Base-by-base conservation (phyloP, 2,329 filamentous ascomycete genomes). In the Botrytis pseudocinerea region DNA sequence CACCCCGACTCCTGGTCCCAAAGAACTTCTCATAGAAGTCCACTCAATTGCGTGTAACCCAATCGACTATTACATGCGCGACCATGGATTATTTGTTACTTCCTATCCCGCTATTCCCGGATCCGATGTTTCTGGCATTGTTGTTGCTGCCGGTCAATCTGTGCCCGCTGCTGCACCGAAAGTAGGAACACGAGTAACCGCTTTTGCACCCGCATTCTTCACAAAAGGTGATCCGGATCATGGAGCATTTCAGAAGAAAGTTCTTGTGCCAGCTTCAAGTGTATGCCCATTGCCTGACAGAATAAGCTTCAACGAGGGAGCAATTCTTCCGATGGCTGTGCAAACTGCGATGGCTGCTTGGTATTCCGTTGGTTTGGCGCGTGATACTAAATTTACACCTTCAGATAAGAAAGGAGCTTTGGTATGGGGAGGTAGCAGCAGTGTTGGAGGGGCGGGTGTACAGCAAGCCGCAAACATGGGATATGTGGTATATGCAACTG, bases 21-120 rank as follows among this genome's bases (percentile, higher is more conserved):
- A 75, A 32, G 82, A 85, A 42, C 76, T 85, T 71, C 82, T 84
- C 44, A 80, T 85, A 74, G 79, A 78, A 3, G 80, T 84, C 74
- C 80, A 82, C 70, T 81, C 83, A 18, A 77, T 83, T 18, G 83
- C 82, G 22, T 77, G 85, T 48, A 85, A 85, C 69, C 83, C 83
- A 1, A 78, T 83, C 72, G 83, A 85, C 71, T 71, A 66, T 69
- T 63, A 77, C 14, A 68, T 68, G 44, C 83, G 81, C 46, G 80
- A 81, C 40, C 71, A 76, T 46, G 83, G 81, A 46, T 79, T 83
- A 63, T 75, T 80, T 20, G 46, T 75, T 60, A 14, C 46, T 2
- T 40, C 60, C 4, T 73, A 79, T 80, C 73, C 73, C 77, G 48
- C 70, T 22, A 61, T 78, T 46, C 68, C 74, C 20, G 76, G 76